Conservation (phyloP, 306 rosid genomes). For the Vicia faba region DNA sequence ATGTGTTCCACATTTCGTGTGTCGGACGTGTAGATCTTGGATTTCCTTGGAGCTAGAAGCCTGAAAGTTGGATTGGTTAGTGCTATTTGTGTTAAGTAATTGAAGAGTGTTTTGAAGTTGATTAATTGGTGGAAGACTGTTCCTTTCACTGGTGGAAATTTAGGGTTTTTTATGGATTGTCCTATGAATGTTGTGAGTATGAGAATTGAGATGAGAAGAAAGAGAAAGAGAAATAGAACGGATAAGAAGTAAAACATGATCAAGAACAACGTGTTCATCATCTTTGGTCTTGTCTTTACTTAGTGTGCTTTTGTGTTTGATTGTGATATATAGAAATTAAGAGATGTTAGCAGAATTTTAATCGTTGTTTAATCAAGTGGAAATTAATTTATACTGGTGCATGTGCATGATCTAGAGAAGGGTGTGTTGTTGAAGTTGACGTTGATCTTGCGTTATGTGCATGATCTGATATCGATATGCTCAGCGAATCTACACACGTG, state of each 20-base stretch:
- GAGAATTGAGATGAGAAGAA: conserved; percentile 42
- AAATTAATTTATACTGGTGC: not conserved
- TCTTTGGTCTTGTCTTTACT: not conserved
- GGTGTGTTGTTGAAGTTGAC: not conserved
- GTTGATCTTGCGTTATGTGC: too few relatives aligned
- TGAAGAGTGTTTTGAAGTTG: conserved; percentile 52
- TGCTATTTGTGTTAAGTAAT: conserved; percentile 46
- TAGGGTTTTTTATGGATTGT: conserved; percentile 57
- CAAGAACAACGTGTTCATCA: conserved; percentile 5
- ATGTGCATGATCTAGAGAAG: not conserved
- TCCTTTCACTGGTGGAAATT: conserved; percentile 67
- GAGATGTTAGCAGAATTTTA: not conserved
- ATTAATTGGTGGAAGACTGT: conserved; percentile 51
- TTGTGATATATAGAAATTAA: too few relatives aligned
- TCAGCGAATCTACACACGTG: not conserved
- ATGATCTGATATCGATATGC: not conserved
- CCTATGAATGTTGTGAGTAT: conserved; percentile 43
- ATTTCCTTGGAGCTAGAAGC: conserved; percentile 43
- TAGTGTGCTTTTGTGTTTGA: not conserved
- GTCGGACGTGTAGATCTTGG: conserved; percentile 56
- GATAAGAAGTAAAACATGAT: not conserved
- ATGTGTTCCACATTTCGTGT: conserved; percentile 55
- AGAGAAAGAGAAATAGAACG: conserved; percentile 32
- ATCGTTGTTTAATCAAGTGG: not conserved
- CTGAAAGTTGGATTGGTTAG: conserved; percentile 50